These are phyloP conservation scores for Bathelium albidoporum DNA, from an alignment of 495 filamentous ascomycete genomes.

Conservation along the genomic window DNA sequence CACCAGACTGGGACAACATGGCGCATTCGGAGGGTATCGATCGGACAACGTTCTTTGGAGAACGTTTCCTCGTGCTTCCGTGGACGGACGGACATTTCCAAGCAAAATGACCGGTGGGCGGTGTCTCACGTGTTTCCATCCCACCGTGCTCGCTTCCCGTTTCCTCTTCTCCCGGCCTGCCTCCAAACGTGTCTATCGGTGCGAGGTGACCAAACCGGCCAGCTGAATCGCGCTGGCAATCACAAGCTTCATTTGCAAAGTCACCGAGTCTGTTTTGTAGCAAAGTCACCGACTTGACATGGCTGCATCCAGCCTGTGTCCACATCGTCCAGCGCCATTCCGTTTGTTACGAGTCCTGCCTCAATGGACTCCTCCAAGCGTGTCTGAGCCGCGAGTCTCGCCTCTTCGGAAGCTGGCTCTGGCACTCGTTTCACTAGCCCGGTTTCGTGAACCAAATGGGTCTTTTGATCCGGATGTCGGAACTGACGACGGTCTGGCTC, in stretches of 20 bases:
- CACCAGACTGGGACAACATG: not conserved
- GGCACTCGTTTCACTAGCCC: not conserved
- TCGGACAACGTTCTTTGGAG: not conserved
- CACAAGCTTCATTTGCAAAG: not conserved
- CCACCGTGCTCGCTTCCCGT: not conserved
- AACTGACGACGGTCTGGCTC: not conserved
- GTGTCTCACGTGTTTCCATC: not conserved
- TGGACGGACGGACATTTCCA: not conserved
- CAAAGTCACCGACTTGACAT: not conserved
- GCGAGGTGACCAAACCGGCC: not conserved
- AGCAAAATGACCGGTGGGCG: not conserved
- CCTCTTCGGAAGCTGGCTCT: not conserved
- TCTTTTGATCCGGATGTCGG: not conserved
- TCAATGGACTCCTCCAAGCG: not conserved
- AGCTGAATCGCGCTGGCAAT: not conserved
- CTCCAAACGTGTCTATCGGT: not conserved
- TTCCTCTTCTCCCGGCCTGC: not conserved
- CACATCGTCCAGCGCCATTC: not conserved
- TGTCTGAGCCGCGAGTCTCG: not conserved
- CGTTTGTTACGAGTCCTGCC: not conserved
- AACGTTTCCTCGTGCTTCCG: not conserved
- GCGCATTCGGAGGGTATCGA: not conserved
- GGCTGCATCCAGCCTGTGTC: not conserved
- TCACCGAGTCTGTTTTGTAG: not conserved
- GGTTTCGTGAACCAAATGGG: not conserved